phyloP scores from a whole-genome alignment of 2,329 filamentous ascomycete species.

The Alternaria infectoria region DNA sequence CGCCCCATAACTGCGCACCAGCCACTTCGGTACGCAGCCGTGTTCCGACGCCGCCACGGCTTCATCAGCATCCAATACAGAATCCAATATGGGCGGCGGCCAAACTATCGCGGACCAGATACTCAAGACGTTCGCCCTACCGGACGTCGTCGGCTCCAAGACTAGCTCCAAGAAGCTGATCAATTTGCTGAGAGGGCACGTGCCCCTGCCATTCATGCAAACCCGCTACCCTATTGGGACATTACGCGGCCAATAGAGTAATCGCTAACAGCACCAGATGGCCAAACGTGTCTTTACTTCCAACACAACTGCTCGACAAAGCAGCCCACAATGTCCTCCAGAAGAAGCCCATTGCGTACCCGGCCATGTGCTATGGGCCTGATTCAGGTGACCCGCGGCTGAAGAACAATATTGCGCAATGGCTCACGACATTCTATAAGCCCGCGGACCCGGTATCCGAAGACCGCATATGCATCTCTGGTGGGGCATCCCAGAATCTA shows the following conservation, averaged over 20 bases:
- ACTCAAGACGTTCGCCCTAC: conserved; percentile 28
- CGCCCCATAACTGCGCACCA: conserved; percentile 11
- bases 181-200: conserved; percentile 46
- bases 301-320: conserved; percentile 65
- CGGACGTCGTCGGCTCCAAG: conserved; percentile 37
- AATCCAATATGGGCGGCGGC: conserved; percentile 14
- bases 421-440: conserved; percentile 70
- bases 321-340: conserved; percentile 68
- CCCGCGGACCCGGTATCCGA: conserved; percentile 53
- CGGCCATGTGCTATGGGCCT: conserved; percentile 79
- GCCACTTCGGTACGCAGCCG: conserved; percentile 11
- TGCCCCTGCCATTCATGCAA: conserved; percentile 14
- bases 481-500: conserved; percentile 83
- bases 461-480: conserved; percentile 77
- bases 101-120: conserved; percentile 15
- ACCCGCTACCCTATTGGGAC: conserved; percentile 12
- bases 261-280: conserved; percentile 59
- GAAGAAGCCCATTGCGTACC: conserved; percentile 63
- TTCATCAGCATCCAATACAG: conserved; percentile 23
- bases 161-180: conserved; percentile 43
- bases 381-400: conserved; percentile 67
- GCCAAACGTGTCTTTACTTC: conserved; percentile 70
- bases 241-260: conserved; percentile 20
- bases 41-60: conserved; percentile 13
- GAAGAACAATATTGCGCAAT: conserved; percentile 70